Percentiles rank a stretch among this genome's conserved stretches.
Evolutionary conservation across 176 grass and related monocot species (phyloP).

Genomic region (Phoenix dactylifera): DNA sequence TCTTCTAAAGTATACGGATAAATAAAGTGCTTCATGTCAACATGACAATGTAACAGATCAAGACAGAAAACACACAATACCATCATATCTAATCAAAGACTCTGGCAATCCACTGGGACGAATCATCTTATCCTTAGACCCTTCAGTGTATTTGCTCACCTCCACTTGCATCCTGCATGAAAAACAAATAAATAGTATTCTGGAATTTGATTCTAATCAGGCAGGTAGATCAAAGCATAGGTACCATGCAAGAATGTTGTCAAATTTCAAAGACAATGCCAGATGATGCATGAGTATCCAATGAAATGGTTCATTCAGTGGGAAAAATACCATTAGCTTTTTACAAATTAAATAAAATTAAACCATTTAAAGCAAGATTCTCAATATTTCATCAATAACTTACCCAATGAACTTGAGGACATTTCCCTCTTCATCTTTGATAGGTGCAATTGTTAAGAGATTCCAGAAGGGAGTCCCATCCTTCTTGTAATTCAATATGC

Average conservation of each 20-base stretch:
- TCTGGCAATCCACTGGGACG: constrained; percentile 89
- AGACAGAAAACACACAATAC: constrained; percentile 21
- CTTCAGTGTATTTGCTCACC: constrained; percentile 96
- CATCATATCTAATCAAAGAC: constrained; percentile 90
- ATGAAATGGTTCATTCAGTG: too few relatives aligned
- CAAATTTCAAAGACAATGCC: not conserved
- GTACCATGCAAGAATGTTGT: not conserved
- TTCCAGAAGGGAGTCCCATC: constrained; percentile 85
- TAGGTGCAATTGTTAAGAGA: constrained; percentile 81
- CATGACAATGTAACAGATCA: not conserved
- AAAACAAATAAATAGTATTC: not conserved
- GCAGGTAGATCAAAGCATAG: not conserved
- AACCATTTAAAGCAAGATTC: too few relatives aligned
- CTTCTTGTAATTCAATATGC: constrained; percentile 92
- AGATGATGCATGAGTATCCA: too few relatives aligned
- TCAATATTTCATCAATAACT: constrained; percentile 11
- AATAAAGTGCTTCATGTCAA: too few relatives aligned
- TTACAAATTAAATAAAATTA: too few relatives aligned
- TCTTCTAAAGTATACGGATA: too few relatives aligned
- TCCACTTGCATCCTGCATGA: constrained; percentile 91
- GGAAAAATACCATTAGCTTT: too few relatives aligned
- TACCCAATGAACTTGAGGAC: constrained; percentile 94
- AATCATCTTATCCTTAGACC: constrained; percentile 56
- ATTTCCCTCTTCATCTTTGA: constrained; percentile 84
- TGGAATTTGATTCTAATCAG: not conserved